A percentile compares a stretch with the other conserved stretches of the same genome.
These are phyloP conservation scores for Uronychia binucleata DNA, from an alignment of 73 alveolate species.

Conservation along the genomic window DNA sequence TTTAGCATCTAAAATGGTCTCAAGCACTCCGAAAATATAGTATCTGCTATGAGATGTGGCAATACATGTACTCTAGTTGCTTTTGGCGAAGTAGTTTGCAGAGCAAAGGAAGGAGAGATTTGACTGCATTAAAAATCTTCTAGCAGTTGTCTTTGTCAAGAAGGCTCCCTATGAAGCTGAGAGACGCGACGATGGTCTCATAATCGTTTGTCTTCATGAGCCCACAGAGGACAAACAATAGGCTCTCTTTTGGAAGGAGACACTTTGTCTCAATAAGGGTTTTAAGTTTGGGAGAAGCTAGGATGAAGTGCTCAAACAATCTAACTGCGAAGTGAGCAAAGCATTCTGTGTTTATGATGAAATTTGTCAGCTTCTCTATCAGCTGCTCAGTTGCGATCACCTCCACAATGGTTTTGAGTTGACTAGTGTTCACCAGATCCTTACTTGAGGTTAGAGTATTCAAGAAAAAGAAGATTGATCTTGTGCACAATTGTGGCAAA, in stretches of 20 bases:
- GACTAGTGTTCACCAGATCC: neutral
- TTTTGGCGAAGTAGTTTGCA: neutral
- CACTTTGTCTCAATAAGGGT: neutral
- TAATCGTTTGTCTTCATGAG: constrained; percentile 59
- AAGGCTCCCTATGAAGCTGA: constrained; percentile 29
- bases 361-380: constrained; percentile 33
- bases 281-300: constrained; percentile 1
- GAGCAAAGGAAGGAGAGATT: constrained; percentile 14
- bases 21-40: neutral
- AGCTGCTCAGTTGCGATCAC: constrained; percentile 42
- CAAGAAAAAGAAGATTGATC: constrained; percentile 52
- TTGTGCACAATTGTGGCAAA: constrained; percentile 71
- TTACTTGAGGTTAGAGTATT: constrained; percentile 38
- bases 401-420: constrained; percentile 20
- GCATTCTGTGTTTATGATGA: constrained; percentile 60
- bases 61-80: constrained; percentile 16
- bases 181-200: constrained; percentile 51
- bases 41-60: neutral
- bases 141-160: neutral
- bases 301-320: constrained; percentile 41
- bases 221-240: constrained; percentile 36
- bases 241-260: neutral
- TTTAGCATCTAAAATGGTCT: neutral
- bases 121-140: neutral
- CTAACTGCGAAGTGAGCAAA: constrained; percentile 60